Percentiles rank a stretch among this genome's conserved stretches.
Conservation (phyloP, 2,329 filamentous ascomycete genomes). For the Bipolaris victoriae region DNA sequence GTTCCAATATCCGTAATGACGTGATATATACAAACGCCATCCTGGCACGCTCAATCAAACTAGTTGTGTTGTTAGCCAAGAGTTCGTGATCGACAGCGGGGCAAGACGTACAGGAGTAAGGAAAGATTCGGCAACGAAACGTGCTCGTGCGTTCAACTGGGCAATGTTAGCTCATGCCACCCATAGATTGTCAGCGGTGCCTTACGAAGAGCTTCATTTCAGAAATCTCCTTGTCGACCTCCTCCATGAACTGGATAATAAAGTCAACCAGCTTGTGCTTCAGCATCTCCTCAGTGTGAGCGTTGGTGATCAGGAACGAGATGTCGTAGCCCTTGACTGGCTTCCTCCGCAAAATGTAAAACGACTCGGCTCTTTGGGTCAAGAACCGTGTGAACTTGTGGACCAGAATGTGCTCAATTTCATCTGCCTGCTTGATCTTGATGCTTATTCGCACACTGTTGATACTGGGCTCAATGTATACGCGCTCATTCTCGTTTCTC, state of each 20-base stretch:
- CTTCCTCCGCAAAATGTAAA: constrained; percentile 95
- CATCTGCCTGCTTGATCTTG: constrained; percentile 98
- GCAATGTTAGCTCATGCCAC: constrained; percentile 37
- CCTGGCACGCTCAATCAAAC: constrained; percentile 34
- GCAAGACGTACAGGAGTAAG: constrained; percentile 76
- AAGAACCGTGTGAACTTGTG: constrained; percentile 98
- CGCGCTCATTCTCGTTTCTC: constrained; percentile 95
- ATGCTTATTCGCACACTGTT: constrained; percentile 98
- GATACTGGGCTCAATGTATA: constrained; percentile 93
- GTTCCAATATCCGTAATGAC: constrained; percentile 6
- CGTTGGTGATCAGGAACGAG: constrained; percentile 97
- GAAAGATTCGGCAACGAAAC: constrained; percentile 98
- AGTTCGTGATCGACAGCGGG: background rate
- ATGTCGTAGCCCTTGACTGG: constrained; percentile 99
- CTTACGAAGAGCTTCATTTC: constrained; percentile 99
- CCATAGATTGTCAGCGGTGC: constrained; percentile 20
- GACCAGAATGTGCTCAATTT: constrained; percentile 97
- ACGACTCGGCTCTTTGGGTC: constrained; percentile 93
- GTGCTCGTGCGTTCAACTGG: constrained; percentile 92
- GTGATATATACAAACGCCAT: constrained; percentile 19
- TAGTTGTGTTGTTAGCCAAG: constrained; percentile 15
- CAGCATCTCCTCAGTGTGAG: constrained; percentile 97
- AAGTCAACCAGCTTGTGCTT: constrained; percentile 99
- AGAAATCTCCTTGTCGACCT: constrained; percentile 99
- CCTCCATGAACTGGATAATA: constrained; percentile 99